A percentile compares a stretch with the other conserved stretches of the same genome.
Conservation (phyloP, 768 basidiomycete species). For the Amanita subjunquillea region DNA sequence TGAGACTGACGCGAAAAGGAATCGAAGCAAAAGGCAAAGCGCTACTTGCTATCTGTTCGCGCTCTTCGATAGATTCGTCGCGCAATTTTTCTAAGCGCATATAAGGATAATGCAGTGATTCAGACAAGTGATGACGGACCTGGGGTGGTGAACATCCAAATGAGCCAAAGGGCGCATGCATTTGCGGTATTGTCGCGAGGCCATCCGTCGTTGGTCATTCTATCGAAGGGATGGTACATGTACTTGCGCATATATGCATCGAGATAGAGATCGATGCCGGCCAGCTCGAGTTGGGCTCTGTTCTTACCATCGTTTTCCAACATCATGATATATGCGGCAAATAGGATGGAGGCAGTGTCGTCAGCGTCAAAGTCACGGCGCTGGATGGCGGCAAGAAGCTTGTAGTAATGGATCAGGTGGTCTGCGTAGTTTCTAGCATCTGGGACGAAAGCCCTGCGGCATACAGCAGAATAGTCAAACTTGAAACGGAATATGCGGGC, state of each 20-base stretch:
- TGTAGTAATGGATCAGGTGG: constrained; percentile 26
- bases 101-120: background rate
- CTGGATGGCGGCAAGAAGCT: constrained; percentile 29
- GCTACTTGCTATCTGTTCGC: constrained; percentile 18
- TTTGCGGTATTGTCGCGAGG: constrained; percentile 39
- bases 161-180: constrained; percentile 48
- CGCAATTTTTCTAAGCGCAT: constrained; percentile 15
- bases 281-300: constrained; percentile 41
- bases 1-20: constrained; percentile 32
- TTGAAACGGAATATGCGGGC: constrained; percentile 41
- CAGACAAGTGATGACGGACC: constrained; percentile 1
- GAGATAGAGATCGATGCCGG: constrained; percentile 36
- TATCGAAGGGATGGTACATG: constrained; percentile 27
- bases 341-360: constrained; percentile 26
- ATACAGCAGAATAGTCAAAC: constrained; percentile 45
- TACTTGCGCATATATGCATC: constrained; percentile 33
- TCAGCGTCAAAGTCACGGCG: constrained; percentile 14
- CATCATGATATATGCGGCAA: constrained; percentile 43
- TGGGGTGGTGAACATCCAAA: constrained; percentile 50
- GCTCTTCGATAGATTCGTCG: constrained; percentile 14
- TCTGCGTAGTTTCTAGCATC: constrained; percentile 18
- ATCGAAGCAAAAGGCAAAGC: constrained; percentile 27
- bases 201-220: constrained; percentile 36
- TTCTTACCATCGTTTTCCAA: constrained; percentile 65
- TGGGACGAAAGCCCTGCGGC: constrained; percentile 37